Evolutionary conservation across 1,139 yeast genomes (phyloP).

Genomic region (Saccharomycopsis hybrid): DNA sequence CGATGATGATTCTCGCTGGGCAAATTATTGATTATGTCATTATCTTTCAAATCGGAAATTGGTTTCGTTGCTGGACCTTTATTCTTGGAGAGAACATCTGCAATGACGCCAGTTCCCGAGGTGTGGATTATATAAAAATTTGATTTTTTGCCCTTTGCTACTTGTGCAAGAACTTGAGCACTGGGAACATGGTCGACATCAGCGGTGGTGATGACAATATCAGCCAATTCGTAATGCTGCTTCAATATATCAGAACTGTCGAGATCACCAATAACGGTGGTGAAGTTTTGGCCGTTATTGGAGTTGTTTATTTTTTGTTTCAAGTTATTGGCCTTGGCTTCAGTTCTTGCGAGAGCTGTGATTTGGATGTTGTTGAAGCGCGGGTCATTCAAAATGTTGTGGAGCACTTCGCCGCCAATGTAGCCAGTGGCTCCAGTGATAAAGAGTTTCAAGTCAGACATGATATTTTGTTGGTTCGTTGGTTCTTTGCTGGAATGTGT

Average conservation of each 20-base stretch:
- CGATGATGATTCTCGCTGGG: slow-evolving; percentile 34
- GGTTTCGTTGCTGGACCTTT: slow-evolving; percentile 26
- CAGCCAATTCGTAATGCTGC: slow-evolving; percentile 27
- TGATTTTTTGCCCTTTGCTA: slow-evolving; percentile 4
- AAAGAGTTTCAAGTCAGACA: background rate
- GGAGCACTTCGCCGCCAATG: slow-evolving; percentile 33
- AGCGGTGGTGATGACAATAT: slow-evolving; percentile 35
- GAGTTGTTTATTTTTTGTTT: background rate
- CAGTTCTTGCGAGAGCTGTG: slow-evolving; percentile 29
- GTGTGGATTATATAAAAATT: slow-evolving; percentile 31
- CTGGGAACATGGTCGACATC: slow-evolving; percentile 34
- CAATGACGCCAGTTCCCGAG: slow-evolving; percentile 34
- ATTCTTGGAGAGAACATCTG: slow-evolving; percentile 26
- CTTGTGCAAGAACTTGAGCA: slow-evolving; percentile 26
- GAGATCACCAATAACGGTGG: slow-evolving; percentile 27
- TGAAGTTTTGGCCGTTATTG: slow-evolving; percentile 25
- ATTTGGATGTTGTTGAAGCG: slow-evolving; percentile 24
- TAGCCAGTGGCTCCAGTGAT: slow-evolving; percentile 35
- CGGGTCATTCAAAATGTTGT: slow-evolving; percentile 26
- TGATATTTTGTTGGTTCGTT: no score
- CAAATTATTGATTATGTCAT: slow-evolving; percentile 30
- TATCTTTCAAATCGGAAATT: slow-evolving; percentile 31
- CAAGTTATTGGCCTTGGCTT: slow-evolving; percentile 28
- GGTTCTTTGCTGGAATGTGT: no score
- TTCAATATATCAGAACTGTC: slow-evolving; percentile 27